Conservation (phyloP, 495 filamentous ascomycete species). For the Penicillium desertorum region DNA sequence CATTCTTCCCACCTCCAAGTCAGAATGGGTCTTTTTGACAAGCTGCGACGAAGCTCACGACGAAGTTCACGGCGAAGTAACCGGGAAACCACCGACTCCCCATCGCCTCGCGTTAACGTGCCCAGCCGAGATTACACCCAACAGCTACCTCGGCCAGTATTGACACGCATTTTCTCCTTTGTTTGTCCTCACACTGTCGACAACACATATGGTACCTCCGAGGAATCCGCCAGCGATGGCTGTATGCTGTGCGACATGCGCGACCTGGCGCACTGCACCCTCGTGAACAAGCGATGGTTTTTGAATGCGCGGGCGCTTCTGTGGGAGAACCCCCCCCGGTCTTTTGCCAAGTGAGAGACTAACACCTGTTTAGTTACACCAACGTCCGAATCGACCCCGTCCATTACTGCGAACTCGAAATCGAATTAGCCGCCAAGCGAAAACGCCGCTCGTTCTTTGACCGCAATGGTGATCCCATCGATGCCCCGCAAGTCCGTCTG, state of each 20-base stretch:
- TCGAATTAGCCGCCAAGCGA: constrained; percentile 71
- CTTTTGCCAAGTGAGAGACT: constrained; percentile 7
- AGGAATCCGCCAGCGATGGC: constrained; percentile 77
- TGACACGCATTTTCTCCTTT: constrained; percentile 71
- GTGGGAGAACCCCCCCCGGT: constrained; percentile 36
- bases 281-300: constrained; percentile 74
- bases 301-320: constrained; percentile 51
- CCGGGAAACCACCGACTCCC: constrained; percentile 26
- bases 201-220: constrained; percentile 73
- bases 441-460: constrained; percentile 72
- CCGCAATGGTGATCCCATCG: constrained; percentile 73
- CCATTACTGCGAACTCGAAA: constrained; percentile 90
- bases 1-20: constrained; percentile 5
- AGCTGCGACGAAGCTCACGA: constrained; percentile 36
- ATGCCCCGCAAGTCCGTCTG: constrained; percentile 73
- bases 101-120: constrained; percentile 22
- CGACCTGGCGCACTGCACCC: constrained; percentile 77
- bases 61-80: constrained; percentile 19
- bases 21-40: constrained; percentile 42
- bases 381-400: constrained; percentile 92
- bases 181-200: constrained; percentile 84
- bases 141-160: constrained; percentile 59
- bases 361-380: constrained; percentile 62
- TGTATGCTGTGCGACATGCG: constrained; percentile 97
- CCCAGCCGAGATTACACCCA: constrained; percentile 45